Percentiles rank a stretch among this genome's conserved stretches.
Conservation (phyloP, 1,284 basidiomycete genomes). For the Ustilago nuda region DNA sequence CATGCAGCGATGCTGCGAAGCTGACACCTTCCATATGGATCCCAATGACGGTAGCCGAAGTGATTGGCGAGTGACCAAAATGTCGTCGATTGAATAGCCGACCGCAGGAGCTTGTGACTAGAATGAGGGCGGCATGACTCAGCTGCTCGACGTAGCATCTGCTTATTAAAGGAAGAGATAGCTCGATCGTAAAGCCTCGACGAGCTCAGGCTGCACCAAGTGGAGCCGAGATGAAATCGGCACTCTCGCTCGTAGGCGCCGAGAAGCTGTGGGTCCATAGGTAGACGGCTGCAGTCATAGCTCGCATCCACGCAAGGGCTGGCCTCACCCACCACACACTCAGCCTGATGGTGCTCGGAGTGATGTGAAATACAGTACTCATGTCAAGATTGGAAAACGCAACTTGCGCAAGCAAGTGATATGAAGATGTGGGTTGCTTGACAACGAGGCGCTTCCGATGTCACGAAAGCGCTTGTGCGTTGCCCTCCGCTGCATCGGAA, state of each 20-base stretch:
- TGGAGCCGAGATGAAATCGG: conserved; percentile 6
- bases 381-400: no score
- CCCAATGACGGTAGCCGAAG: not conserved
- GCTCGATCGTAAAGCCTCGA: not conserved
- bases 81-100: not conserved
- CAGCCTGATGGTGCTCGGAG: no score
- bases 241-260: not conserved
- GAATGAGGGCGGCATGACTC: not conserved
- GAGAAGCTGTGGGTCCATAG: no score
- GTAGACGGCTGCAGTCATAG: no score
- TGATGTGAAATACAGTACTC: no score
- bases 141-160: not conserved
- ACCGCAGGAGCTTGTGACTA: not conserved
- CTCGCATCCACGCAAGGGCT: no score
- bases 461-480: no score
- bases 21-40: conserved; percentile 28
- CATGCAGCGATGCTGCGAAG: conserved; percentile 30
- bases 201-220: not conserved
- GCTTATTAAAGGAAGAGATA: not conserved
- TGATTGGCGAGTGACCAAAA: not conserved
- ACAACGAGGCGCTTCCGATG: no score
- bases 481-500: no score
- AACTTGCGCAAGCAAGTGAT: no score
- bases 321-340: no score
- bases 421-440: no score